Conservation (phyloP, 148 eudicot genomes). For the Pharnaceum exiguum region DNA sequence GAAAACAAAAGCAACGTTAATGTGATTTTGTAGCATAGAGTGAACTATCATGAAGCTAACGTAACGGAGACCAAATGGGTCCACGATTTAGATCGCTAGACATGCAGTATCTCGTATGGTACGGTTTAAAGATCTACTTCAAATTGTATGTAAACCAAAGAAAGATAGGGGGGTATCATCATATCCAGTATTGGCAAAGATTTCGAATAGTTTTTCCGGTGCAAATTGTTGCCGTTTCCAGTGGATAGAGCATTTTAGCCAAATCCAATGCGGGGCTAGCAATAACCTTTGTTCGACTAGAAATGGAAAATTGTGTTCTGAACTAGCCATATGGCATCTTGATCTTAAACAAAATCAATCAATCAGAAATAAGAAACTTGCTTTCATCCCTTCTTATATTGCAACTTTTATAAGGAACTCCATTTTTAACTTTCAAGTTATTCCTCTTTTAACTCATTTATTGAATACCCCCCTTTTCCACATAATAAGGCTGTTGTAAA, state of each 20-base stretch:
- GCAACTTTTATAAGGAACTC: too few species aligned
- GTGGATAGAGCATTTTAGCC: constrained; percentile 19
- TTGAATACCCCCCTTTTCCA: too few species aligned
- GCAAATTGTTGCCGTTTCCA: not conserved
- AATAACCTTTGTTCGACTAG: not conserved
- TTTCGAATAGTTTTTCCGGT: constrained; percentile 12
- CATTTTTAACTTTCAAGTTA: too few species aligned
- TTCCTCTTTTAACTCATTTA: too few species aligned
- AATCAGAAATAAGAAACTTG: too few species aligned
- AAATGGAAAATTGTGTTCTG: not conserved
- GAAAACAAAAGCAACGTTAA: not conserved
- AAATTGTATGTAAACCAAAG: constrained; percentile 9
- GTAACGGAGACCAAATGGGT: not conserved
- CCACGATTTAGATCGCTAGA: constrained; percentile 1
- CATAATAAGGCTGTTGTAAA: too few species aligned
- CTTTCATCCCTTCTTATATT: not conserved
- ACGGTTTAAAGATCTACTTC: constrained; percentile 1
- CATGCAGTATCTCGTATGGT: constrained; percentile 11
- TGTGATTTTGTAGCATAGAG: too few species aligned
- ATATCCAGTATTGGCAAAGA: constrained; percentile 11
- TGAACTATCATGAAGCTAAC: too few species aligned
- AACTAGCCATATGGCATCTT: too few species aligned
- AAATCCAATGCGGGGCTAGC: not conserved
- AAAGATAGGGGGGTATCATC: not conserved
- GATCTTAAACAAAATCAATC: too few species aligned